Conservation (phyloP, 1,284 basidiomycete genomes). For the Ganoderma sinense region DNA sequence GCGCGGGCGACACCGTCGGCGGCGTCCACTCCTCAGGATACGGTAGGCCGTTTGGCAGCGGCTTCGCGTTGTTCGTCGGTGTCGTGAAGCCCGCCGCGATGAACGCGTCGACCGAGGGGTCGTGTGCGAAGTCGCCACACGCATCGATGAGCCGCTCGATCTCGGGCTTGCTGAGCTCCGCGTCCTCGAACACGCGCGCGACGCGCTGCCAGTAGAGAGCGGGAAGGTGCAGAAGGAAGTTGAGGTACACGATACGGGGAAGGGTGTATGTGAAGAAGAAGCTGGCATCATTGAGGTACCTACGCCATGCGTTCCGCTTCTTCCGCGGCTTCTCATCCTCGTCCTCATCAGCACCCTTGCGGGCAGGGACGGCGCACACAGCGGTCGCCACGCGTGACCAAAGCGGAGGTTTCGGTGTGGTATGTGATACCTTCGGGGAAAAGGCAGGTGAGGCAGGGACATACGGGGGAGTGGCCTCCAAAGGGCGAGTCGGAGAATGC, state of each 20-base stretch:
- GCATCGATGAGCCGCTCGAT: constrained; percentile 71
- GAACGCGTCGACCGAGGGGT: constrained; percentile 25
- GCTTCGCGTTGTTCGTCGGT: constrained; percentile 17
- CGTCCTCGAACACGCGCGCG: constrained; percentile 74
- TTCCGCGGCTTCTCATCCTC: constrained; percentile 15
- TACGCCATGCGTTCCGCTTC: constrained; percentile 20
- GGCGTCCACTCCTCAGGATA: constrained; percentile 72
- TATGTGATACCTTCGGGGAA: constrained; percentile 18
- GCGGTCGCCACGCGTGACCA: constrained; percentile 50
- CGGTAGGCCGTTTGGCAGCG: constrained; percentile 46
- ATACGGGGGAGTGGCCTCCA: constrained; percentile 11
- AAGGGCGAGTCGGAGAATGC: constrained; percentile 12
- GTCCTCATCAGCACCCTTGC: constrained; percentile 40
- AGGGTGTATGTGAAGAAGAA: constrained; percentile 57
- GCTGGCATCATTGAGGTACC: constrained; percentile 24
- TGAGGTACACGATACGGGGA: constrained; percentile 67
- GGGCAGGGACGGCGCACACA: constrained; percentile 88
- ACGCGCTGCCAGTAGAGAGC: constrained; percentile 79
- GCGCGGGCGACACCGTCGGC: constrained; percentile 62
- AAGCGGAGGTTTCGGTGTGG: neutral
- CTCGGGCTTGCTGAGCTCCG: constrained; percentile 76
- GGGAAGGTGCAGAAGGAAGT: constrained; percentile 72
- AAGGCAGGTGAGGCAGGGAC: constrained; percentile 25
- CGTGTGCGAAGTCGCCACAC: constrained; percentile 36
- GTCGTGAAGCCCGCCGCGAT: constrained; percentile 26